Base-by-base conservation (phyloP, 257 asterid genomes). In the Solanum bukasovii region DNA sequence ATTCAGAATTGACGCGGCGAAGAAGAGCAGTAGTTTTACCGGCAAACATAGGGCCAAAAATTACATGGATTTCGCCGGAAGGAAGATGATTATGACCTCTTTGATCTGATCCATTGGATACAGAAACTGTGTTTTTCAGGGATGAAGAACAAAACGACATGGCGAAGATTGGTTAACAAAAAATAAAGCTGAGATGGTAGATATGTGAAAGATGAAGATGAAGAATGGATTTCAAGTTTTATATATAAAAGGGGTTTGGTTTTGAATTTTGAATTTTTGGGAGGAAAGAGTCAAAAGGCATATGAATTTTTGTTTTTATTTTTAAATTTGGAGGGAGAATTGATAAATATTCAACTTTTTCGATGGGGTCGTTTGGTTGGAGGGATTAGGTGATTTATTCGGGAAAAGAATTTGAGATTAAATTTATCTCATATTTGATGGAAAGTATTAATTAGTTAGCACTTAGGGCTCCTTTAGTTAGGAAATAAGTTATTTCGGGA, bases 1-100 rank as follows among this genome's bases (percentile, higher is more conserved):
- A 77, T 59, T 87, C 92, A 35, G 90, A 87, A 71, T 90, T 87
- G 78, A 90, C 88, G 6, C 92, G 91, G 33, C 92, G 93, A 42
- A 91, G 93, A 61, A 91, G 89, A 33, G 93, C 88, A 75, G 88
- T 86, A 38, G 88, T 86, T 75, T 86, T 86, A 59, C 88, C 83
- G 42, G 88, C 88, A 10, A 86, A 86, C 88, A 86, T 86, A 25
- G 88, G 88, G 10, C 88, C 88, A 16, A 86, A 13, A 3, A 86
- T 86, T n/a, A 86, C 83, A 38, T 71, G 88, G 70, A 86, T 86
- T 71, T 86, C 88, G 13, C 88, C 88, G 1, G 46, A 12, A 72
- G 31, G 46, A 10, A 35, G 44, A 40, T n/a, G n/a, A 20, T 33
- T 29, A 49, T 72, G 67, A 13, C 56, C 65, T 37, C 20, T 75